These are phyloP conservation scores for Saturnispora diversa DNA, from an alignment of 805 yeast genomes.

Conservation along the genomic window DNA sequence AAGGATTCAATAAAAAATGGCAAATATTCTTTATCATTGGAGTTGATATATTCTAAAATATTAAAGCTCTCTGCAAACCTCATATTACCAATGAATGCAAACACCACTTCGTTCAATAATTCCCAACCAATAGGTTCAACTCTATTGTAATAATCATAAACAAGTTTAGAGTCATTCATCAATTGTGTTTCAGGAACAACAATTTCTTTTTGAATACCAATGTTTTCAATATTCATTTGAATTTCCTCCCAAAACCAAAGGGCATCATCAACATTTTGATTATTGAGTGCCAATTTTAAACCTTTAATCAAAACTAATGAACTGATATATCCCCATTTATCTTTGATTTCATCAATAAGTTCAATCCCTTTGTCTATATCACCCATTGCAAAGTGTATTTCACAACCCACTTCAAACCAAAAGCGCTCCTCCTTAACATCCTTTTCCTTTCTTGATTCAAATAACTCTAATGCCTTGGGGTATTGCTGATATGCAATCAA, in stretches of 20 bases:
- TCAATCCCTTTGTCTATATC: slow-evolving; percentile 31
- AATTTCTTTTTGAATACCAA: slow-evolving; percentile 21
- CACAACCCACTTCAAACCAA: slow-evolving; percentile 47
- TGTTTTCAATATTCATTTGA: slow-evolving; percentile 20
- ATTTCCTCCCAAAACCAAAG: slow-evolving; percentile 29
- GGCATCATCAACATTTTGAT: slow-evolving; percentile 25
- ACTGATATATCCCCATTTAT: slow-evolving; percentile 29
- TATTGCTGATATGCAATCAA: slow-evolving; percentile 30
- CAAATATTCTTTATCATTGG: background rate
- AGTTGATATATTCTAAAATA: slow-evolving; percentile 9
- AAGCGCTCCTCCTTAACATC: slow-evolving; percentile 36
- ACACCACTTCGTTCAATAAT: slow-evolving; percentile 21
- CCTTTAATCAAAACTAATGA: slow-evolving; percentile 29
- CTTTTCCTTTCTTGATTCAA: slow-evolving; percentile 29
- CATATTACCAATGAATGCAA: slow-evolving; percentile 18
- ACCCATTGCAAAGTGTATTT: slow-evolving; percentile 29
- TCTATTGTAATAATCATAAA: slow-evolving; percentile 25
- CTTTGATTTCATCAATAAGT: slow-evolving; percentile 25
- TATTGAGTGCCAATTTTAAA: slow-evolving; percentile 28
- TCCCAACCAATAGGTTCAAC: slow-evolving; percentile 24
- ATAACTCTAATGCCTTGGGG: slow-evolving; percentile 33
- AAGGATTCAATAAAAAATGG: slow-evolving; percentile 3
- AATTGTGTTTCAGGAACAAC: slow-evolving; percentile 20
- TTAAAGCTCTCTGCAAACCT: slow-evolving; percentile 19
- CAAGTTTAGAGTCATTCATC: slow-evolving; percentile 16